Evolutionary conservation across 805 yeast genomes (phyloP).

Genomic region (Hanseniaspora hatyaiensis): DNA sequence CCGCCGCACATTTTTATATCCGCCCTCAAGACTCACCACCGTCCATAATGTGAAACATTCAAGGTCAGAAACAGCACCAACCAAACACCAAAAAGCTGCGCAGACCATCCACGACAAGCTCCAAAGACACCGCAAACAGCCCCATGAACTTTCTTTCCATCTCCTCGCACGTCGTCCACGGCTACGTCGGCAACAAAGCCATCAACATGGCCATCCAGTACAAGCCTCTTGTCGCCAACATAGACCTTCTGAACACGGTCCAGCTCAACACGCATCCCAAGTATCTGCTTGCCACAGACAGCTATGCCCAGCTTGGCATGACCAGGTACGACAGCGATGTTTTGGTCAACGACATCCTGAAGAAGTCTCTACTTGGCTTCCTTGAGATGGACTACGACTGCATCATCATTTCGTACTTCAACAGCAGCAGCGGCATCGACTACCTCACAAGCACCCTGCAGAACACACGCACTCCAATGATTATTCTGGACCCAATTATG

Average conservation of each 20-base stretch:
- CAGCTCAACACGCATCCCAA: constrained; percentile 90
- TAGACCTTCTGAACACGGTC: constrained; percentile 78
- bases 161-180: constrained; percentile 81
- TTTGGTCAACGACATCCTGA: constrained; percentile 37
- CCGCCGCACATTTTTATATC: too few species aligned
- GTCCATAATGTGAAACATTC: too few species aligned
- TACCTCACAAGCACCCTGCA: too few species aligned
- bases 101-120: neutral
- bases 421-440: constrained; percentile 45
- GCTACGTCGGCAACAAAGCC: constrained; percentile 88
- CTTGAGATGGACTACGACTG: constrained; percentile 46
- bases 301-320: neutral
- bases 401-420: constrained; percentile 69
- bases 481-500: constrained; percentile 84
- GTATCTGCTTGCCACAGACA: constrained; percentile 29
- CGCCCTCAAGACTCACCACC: too few species aligned
- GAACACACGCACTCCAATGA: too few species aligned
- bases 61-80: too few species aligned
- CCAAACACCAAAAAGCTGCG: too few species aligned
- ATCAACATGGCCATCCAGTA: constrained; percentile 81
- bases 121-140: neutral
- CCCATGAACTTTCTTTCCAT: constrained; percentile 45
- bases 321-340: constrained; percentile 33
- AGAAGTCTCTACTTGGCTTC: constrained; percentile 43
- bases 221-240: constrained; percentile 67